Evolutionary conservation across 2,329 filamentous ascomycete species (phyloP).

Genomic region (Hirsutella minnesotensis): DNA sequence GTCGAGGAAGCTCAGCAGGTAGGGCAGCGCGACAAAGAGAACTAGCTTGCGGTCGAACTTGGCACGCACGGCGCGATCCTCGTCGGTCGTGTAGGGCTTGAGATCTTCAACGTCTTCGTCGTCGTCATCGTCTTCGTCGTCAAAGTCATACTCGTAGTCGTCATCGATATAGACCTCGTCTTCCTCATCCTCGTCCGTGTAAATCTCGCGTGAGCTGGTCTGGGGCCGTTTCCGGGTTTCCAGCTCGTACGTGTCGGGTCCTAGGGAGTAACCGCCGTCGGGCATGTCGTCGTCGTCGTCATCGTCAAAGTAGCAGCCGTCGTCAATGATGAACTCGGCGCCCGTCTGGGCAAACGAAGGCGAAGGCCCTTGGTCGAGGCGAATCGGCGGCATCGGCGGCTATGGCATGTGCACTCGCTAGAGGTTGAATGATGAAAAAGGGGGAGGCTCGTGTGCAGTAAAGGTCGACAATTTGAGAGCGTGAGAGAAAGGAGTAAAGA

Average conservation of each 20-base stretch:
- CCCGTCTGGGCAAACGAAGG: conserved; percentile 28
- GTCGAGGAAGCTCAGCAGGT: conserved; percentile 77
- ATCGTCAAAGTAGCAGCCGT: conserved; percentile 11
- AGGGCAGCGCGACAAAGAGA: conserved; percentile 69
- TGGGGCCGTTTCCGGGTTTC: not conserved
- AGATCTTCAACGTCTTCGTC: conserved; percentile 1
- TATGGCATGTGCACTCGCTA: too few species aligned
- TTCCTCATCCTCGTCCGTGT: too few species aligned
- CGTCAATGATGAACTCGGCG: conserved; percentile 23
- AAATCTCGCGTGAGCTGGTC: not conserved
- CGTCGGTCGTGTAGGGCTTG: conserved; percentile 45
- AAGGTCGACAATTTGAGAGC: too few species aligned
- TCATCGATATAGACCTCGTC: not conserved
- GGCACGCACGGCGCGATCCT: conserved; percentile 58
- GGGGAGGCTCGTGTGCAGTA: too few species aligned
- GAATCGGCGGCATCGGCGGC: too few species aligned
- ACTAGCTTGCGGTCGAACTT: conserved; percentile 73
- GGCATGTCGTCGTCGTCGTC: not conserved
- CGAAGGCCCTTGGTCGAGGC: too few species aligned
- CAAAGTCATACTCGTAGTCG: not conserved
- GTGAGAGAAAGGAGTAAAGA: too few species aligned
- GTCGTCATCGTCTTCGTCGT: not conserved
- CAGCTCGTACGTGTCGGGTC: conserved; percentile 15
- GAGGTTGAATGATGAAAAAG: too few species aligned
- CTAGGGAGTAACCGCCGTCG: too few species aligned